Evolutionary conservation across 345 rosid genomes (phyloP).

Genomic region (Moringa oleifera): DNA sequence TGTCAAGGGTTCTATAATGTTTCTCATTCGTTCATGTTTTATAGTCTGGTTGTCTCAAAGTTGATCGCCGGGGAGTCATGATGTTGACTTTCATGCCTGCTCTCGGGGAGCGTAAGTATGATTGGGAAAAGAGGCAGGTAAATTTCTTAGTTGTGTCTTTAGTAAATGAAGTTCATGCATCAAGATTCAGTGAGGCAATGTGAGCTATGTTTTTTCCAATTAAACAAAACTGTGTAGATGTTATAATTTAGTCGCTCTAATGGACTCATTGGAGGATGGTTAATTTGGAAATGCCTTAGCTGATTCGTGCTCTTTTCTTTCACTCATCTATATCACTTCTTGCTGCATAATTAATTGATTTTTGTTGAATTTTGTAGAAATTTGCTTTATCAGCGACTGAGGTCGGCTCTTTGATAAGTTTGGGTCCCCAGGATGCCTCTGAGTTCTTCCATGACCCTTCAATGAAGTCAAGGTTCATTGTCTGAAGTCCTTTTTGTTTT

Average conservation of each 20-base stretch:
- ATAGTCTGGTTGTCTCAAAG: slow-evolving; percentile 51
- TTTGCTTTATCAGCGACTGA: slow-evolving; percentile 92
- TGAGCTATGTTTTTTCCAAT: too few species aligned
- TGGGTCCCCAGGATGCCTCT: slow-evolving; percentile 60
- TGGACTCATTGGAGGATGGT: not conserved
- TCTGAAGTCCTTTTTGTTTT: not conserved
- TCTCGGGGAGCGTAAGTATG: slow-evolving; percentile 83
- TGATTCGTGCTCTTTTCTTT: not conserved
- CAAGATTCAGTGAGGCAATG: too few species aligned
- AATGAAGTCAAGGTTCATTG: slow-evolving; percentile 61
- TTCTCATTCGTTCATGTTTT: slow-evolving; percentile 2
- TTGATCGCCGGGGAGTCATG: slow-evolving; percentile 70
- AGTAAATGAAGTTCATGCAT: not conserved
- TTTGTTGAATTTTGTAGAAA: slow-evolving; percentile 36
- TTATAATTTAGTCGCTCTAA: not conserved
- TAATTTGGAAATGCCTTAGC: too few species aligned
- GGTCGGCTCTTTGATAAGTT: slow-evolving; percentile 74
- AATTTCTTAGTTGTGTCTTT: slow-evolving; percentile 2
- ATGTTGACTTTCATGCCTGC: slow-evolving; percentile 82
- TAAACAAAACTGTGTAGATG: too few species aligned
- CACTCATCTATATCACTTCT: not conserved
- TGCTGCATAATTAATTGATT: not conserved
- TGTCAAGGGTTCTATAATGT: not conserved
- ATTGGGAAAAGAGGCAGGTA: slow-evolving; percentile 77
- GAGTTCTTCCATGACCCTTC: slow-evolving; percentile 97